These are phyloP conservation scores for Fusarium longipes DNA, from an alignment of 2,329 filamentous ascomycete species.

Conservation along the genomic window DNA sequence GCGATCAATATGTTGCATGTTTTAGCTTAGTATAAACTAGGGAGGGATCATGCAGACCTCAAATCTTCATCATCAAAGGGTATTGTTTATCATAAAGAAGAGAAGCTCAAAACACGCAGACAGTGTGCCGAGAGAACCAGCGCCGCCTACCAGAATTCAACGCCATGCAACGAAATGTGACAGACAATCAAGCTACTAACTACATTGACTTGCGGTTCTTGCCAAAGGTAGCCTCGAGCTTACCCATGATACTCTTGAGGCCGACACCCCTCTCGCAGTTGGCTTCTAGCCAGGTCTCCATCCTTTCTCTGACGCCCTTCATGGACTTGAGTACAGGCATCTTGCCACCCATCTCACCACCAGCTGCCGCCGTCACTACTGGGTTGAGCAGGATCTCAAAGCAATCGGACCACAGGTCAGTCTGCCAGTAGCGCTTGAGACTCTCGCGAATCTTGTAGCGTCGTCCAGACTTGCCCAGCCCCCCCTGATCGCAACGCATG, in stretches of 20 bases:
- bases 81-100: conserved; percentile 30
- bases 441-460: conserved; percentile 84
- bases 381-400: conserved; percentile 92
- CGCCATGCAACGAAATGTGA: conserved; percentile 27
- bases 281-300: conserved; percentile 84
- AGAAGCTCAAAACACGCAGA: conserved; percentile 1
- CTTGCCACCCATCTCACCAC: conserved; percentile 70
- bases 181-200: neutral
- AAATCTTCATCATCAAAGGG: conserved; percentile 20
- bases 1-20: neutral
- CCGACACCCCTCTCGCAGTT: conserved; percentile 86
- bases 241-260: conserved; percentile 75
- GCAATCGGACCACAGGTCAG: conserved; percentile 84
- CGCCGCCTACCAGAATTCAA: conserved; percentile 24
- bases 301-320: conserved; percentile 74
- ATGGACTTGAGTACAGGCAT: conserved; percentile 81
- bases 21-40: neutral
- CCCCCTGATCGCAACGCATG: conserved; percentile 64
- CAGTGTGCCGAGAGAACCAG: conserved; percentile 14
- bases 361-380: conserved; percentile 70
- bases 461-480: conserved; percentile 69
- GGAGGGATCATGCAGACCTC: conserved; percentile 4
- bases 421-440: conserved; percentile 97
- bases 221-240: conserved; percentile 65
- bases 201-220: conserved; percentile 49